Base-by-base conservation (phyloP, 257 asterid genomes). In the Jacaranda mimosifolia region DNA sequence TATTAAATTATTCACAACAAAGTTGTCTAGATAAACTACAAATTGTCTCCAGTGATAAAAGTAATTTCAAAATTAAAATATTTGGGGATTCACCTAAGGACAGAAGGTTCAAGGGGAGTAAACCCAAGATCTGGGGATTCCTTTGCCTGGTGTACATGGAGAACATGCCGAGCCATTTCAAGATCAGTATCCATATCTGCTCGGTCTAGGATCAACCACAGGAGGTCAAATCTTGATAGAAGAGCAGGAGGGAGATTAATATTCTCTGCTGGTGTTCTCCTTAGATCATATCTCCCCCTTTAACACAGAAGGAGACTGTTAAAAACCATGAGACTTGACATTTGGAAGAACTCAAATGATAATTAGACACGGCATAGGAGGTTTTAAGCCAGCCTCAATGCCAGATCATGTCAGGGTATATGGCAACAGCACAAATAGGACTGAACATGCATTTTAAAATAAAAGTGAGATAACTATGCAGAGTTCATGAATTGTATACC, bases 111-210 rank as follows among this genome's bases (percentile, higher is more conserved):
- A 72, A 96, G 93, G n/a, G 98, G 97, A 82, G 91, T 89, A 86
- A 96, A 96, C 68, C 98, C 99, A 63, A 93, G 97, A 77, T 95
- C 99, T 70, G 99, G 99, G 76, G 96, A 91, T 86, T 96, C 98
- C 75, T 88, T 96, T 36, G 95, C 83, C 85, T 93, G 98, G 87
- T 93, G 99, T 73, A 95, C 99, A 77, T 93, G 92, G 83, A 95
- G 97, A 83, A 95, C 96, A 74, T 93, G 99, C 69, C 99, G 89
- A 82, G 99, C 99, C 97, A 96, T 43, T 82, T 96, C 99, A 71
- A 96, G 99, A 83, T 96, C 98, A 69, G 87, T 87, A 79, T 96
- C 99, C 97, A 96, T 96, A 83, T 96, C 99, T 77, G 99, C 99
- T 82, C 92, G 89, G 75, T 96, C 98, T 70, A 96, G 90, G 84